Evolutionary conservation across 148 eudicot genomes (phyloP), one percentile per base, ranked within the genome.

Genomic region (Agrostemma githago): DNA sequence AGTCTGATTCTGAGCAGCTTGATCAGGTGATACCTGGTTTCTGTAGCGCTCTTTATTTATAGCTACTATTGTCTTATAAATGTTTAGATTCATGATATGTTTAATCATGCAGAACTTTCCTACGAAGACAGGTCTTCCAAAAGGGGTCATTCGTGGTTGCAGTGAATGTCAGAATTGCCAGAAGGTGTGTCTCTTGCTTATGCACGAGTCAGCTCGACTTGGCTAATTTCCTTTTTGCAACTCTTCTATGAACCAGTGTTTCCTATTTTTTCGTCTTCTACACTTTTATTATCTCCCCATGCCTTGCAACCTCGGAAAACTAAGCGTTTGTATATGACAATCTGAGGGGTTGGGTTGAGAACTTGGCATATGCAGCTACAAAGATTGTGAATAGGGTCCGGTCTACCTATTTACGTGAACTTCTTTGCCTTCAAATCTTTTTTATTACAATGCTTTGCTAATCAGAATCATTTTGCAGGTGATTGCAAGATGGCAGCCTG

Each of bases 61-160:
- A 7, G 70, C 51, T 40, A 56, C 3, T 2, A 69, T 66, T 20
- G 70, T 58, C 53, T 62, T 44, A 46, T 46, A 42, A 12, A 20
- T 9, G 14, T 73, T 71, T 59, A 57, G 19, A 43, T 62, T 8
- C 72, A 46, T 74, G 60, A 61, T 43, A 59, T 40, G 40, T 10
- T 43, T 56, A 3, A 39, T 85, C 21, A 34, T 79, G 79, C 85
- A 95, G 99, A 85, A 85, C 61, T 64, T 78, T 16, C 73, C 85
- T 61, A 15, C 69, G 40, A 88, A 79, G 67, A 75, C 83, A 62
- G 74, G 76, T 68, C 94, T 96, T 16, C 94, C 99, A 3, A 88
- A 84, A 82, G 99, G 99, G 53, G 97, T 96, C 62, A 76, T 92
- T 42, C 97, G 97, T 76, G 99, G 99, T 38, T 96, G 97, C 71